Evolutionary conservation across 1,284 basidiomycete genomes (phyloP).

Genomic region (Ustilago shanxiensis): DNA sequence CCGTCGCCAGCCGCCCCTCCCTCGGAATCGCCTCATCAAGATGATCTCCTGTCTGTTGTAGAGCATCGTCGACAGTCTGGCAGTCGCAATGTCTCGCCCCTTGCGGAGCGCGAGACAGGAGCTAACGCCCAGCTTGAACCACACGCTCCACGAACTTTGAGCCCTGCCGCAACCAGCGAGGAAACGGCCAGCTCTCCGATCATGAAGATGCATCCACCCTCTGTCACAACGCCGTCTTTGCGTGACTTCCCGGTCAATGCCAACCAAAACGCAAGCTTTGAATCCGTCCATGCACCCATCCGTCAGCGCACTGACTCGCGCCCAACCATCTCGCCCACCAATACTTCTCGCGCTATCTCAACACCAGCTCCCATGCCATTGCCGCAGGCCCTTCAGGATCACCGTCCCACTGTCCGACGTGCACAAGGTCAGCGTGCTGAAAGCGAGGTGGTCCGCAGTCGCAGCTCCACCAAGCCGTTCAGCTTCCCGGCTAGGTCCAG

Average conservation of each 20-base stretch:
- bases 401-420: slow-evolving; percentile 35
- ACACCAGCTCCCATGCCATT: slow-evolving; percentile 40
- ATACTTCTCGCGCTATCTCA: slow-evolving; percentile 32
- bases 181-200: slow-evolving; percentile 39
- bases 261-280: slow-evolving; percentile 25
- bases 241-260: slow-evolving; percentile 42
- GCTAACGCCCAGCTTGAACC: neutral
- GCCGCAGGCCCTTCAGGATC: slow-evolving; percentile 34
- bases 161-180: slow-evolving; percentile 22
- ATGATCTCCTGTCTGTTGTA: slow-evolving; percentile 8
- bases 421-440: slow-evolving; percentile 45
- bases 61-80: slow-evolving; percentile 16
- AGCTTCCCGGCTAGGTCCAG: slow-evolving; percentile 38
- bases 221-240: slow-evolving; percentile 29
- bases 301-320: slow-evolving; percentile 49
- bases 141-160: slow-evolving; percentile 12
- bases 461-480: slow-evolving; percentile 37
- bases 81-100: slow-evolving; percentile 3
- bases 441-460: slow-evolving; percentile 39
- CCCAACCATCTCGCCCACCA: slow-evolving; percentile 38
- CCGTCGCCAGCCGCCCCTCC: slow-evolving; percentile 10
- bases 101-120: neutral
- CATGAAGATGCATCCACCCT: slow-evolving; percentile 40
- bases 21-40: slow-evolving; percentile 8
- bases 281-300: slow-evolving; percentile 25